Base-by-base conservation (phyloP, 78 protist genomes). In the Chrysochromulina tobinii region DNA sequence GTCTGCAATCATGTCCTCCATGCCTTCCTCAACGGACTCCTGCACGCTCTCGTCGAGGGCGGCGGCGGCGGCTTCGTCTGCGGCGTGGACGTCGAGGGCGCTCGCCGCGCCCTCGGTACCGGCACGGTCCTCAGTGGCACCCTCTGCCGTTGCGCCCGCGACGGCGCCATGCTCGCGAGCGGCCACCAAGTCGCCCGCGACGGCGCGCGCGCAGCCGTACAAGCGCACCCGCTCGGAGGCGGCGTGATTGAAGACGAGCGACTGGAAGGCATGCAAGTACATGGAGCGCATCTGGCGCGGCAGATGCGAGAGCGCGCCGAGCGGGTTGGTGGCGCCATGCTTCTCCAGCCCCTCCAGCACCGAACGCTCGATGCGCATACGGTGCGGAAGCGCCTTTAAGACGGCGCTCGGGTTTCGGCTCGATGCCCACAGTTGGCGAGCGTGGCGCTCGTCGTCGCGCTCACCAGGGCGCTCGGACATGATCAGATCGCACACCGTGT, bases 201-300 rank as follows among this genome's bases (percentile, higher is more conserved):
- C 67, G 18, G 61, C 58, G 18, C n/a, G 54, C 21, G 6, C 50
- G 6, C 15, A 18, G 23, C 95, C 93, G 87, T 55, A 88, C 18
- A 55, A 25, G 50, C 95, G 90, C 61, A 96, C 77, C 64, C 98
- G 88, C 69, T 86, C 69, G 54, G 95, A 77, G 27, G 94, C 94
- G 90, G 94, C 88, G 50, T 27, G 27, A 48, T 96, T 96, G 96
- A 96, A 96, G 61, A 96, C 68, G 25, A 1, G 17, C 48, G 58
- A 15, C 75, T 96, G 98, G 61, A 90, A 93, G 55, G 93, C 81
- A 89, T 95, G 97, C 48, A 93, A 53, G 83, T 93, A 96, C 14
- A 96, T 86, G 88, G 25, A 6, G 53, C 88, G 88, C 27, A 68
- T 6, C 25, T 67, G 81, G 23, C 81, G 59, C 27, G 93, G 95